Conservation (phyloP, 2,329 filamentous ascomycete species). For the Chalaropsis thielavioides region DNA sequence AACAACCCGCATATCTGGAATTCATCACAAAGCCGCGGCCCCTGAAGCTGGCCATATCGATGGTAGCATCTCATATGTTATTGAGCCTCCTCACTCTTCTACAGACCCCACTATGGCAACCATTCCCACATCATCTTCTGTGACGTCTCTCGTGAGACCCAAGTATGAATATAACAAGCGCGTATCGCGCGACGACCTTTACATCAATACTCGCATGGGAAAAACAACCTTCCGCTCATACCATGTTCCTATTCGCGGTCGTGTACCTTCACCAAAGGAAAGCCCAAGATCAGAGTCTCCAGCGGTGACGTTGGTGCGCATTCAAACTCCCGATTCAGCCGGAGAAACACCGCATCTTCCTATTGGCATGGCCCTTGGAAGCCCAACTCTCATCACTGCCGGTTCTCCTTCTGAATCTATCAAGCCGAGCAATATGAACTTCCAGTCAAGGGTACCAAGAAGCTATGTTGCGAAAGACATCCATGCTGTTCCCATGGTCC, state of each 20-base stretch:
- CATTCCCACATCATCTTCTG: conserved; percentile 14
- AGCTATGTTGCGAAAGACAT: not conserved
- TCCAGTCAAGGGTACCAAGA: not conserved
- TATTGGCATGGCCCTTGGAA: conserved; percentile 64
- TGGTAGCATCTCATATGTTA: not conserved
- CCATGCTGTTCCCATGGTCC: not conserved
- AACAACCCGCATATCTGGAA: not conserved
- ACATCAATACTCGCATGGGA: conserved; percentile 23
- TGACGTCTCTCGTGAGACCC: conserved; percentile 11
- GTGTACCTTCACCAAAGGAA: conserved; percentile 31
- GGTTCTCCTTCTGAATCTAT: not conserved
- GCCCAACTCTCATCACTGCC: conserved; percentile 31
- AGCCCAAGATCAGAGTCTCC: conserved; percentile 27
- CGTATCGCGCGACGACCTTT: conserved; percentile 32
- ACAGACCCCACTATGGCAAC: conserved; percentile 10
- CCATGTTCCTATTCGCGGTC: conserved; percentile 30
- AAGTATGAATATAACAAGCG: conserved; percentile 24
- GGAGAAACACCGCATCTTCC: conserved; percentile 25
- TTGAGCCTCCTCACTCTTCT: not conserved
- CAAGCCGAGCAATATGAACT: not conserved
- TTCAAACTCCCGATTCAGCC: conserved; percentile 32
- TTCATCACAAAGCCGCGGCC: conserved; percentile 3
- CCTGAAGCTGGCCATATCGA: not conserved
- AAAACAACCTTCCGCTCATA: conserved; percentile 27
- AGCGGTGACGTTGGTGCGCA: conserved; percentile 26